phyloP scores from a whole-genome alignment of 108 stramenopile genomes.

The Nannochloropsis granulata region DNA sequence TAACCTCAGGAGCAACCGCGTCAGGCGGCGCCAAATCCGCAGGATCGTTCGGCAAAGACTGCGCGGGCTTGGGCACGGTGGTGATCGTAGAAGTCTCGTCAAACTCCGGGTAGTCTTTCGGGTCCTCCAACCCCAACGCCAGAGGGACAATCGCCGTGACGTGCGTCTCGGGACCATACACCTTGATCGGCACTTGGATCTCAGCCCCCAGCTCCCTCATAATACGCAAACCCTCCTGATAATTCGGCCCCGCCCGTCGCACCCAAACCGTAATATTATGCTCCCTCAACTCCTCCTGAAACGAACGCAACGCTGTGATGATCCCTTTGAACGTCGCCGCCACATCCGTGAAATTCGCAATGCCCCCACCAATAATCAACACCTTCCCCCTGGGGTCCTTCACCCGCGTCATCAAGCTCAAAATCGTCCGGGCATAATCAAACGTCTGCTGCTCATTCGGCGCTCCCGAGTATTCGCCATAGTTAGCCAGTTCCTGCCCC shows the following conservation, averaged over 20 bases:
- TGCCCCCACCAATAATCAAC: constrained; percentile 73
- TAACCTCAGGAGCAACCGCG: constrained; percentile 23
- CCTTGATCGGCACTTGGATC: constrained; percentile 55
- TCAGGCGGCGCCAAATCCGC: constrained; percentile 9
- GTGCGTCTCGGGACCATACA: constrained; percentile 75
- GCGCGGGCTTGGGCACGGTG: constrained; percentile 8
- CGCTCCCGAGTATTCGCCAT: constrained; percentile 79
- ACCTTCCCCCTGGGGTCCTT: constrained; percentile 46
- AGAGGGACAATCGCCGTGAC: constrained; percentile 66
- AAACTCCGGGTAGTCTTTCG: constrained; percentile 49
- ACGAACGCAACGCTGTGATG: constrained; percentile 55
- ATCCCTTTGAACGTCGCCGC: constrained; percentile 84
- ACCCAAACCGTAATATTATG: constrained; percentile 58
- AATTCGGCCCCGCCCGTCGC: constrained; percentile 73
- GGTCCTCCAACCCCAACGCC: constrained; percentile 51
- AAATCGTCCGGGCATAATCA: constrained; percentile 73
- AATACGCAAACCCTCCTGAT: constrained; percentile 65
- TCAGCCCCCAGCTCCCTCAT: constrained; percentile 50
- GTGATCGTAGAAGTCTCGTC: constrained; percentile 20
- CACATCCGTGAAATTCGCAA: constrained; percentile 83
- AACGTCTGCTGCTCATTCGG: constrained; percentile 67
- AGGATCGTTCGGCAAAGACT: background rate
- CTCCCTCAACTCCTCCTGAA: constrained; percentile 48
- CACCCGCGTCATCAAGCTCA: constrained; percentile 57
- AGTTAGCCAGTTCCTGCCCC: constrained; percentile 67